Evolutionary conservation across 2,329 filamentous ascomycete genomes (phyloP).

Genomic region (Paecilomyces formosus): DNA sequence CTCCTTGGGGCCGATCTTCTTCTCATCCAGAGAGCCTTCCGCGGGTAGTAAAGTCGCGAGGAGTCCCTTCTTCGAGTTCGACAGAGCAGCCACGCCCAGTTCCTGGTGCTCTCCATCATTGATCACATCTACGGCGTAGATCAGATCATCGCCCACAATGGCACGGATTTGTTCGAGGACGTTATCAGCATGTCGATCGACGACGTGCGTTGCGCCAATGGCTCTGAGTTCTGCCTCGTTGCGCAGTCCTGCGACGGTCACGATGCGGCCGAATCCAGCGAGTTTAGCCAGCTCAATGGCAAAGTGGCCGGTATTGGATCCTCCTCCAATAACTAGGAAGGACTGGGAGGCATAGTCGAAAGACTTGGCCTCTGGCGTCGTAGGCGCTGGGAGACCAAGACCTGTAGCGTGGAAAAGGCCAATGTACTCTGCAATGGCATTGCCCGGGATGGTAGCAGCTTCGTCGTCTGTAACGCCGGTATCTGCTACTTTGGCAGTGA

Average conservation of each 20-base stretch:
- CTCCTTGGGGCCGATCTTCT: slow-evolving; percentile 22
- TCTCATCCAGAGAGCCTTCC: slow-evolving; percentile 13
- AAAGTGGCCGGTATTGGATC: slow-evolving; percentile 15
- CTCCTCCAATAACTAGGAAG: slow-evolving; percentile 18
- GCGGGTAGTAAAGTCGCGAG: slow-evolving; percentile 16
- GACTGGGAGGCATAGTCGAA: slow-evolving; percentile 12
- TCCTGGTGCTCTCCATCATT: slow-evolving; percentile 16
- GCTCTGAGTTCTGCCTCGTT: slow-evolving; percentile 21
- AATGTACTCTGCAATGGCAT: slow-evolving; percentile 25
- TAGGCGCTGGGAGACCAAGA: slow-evolving; percentile 3
- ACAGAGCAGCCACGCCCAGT: slow-evolving; percentile 28
- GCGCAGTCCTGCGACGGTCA: slow-evolving; percentile 24
- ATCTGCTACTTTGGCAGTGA: slow-evolving; percentile 24
- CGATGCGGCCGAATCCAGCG: slow-evolving; percentile 31
- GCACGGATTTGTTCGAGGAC: slow-evolving; percentile 23
- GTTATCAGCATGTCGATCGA: slow-evolving; percentile 30
- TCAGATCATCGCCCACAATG: slow-evolving; percentile 32
- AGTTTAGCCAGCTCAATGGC: slow-evolving; percentile 16
- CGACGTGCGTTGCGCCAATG: slow-evolving; percentile 34
- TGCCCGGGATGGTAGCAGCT: slow-evolving; percentile 30
- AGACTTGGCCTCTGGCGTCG: slow-evolving; percentile 1
- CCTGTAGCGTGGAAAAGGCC: slow-evolving; percentile 22
- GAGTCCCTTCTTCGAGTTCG: slow-evolving; percentile 26
- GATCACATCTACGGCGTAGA: slow-evolving; percentile 32
- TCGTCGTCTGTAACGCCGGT: slow-evolving; percentile 24